Percentiles rank a stretch among this genome's conserved stretches.
Conservation (phyloP, 805 yeast species). For the Monosporozyma unispora region DNA sequence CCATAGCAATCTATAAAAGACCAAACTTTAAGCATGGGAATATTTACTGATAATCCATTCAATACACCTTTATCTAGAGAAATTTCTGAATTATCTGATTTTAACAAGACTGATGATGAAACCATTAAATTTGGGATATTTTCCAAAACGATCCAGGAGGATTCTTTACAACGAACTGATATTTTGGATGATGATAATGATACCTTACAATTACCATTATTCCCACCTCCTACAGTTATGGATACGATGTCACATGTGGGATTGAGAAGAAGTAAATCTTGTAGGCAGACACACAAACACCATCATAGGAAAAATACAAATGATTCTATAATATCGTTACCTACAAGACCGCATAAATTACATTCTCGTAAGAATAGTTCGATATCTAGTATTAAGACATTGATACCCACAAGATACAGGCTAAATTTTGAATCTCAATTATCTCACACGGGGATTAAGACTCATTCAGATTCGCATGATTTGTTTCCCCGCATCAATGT, state of each 20-base stretch:
- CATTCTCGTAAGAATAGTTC: neutral
- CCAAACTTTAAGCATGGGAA: neutral
- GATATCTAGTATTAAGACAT: neutral
- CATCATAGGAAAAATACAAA: neutral
- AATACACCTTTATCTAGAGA: neutral
- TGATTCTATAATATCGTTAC: neutral
- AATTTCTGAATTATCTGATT: neutral
- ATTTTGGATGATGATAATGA: neutral
- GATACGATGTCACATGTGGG: neutral
- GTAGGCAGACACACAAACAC: neutral
- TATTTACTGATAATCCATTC: neutral
- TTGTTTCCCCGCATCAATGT: slow-evolving; percentile 39
- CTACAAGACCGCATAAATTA: neutral
- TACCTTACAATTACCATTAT: neutral
- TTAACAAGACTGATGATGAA: neutral
- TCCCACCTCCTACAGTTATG: neutral
- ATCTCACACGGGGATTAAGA: slow-evolving; percentile 33
- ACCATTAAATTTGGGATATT: neutral
- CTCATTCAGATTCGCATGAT: slow-evolving; percentile 34
- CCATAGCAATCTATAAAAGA: neutral
- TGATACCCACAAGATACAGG: neutral
- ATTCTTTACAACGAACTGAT: neutral
- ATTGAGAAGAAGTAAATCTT: slow-evolving; percentile 1
- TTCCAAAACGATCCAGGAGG: neutral
- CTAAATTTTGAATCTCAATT: neutral